Percentiles rank a stretch among this genome's conserved stretches.
phyloP scores from a whole-genome alignment of 176 grass and related monocot species.

The Oryza meridionalis region DNA sequence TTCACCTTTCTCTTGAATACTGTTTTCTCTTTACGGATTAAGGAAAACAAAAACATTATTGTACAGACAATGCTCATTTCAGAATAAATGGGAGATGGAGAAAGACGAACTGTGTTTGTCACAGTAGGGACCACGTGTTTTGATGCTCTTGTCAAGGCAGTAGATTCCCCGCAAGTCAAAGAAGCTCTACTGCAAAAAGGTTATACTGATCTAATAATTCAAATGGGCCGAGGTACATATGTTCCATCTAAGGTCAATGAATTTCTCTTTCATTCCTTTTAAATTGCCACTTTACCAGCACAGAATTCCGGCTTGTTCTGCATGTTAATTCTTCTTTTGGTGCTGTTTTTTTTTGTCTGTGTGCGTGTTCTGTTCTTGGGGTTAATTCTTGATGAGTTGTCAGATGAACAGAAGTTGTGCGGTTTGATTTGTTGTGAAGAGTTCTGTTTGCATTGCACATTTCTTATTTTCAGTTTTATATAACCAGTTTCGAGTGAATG shows the following conservation, averaged over 20 bases:
- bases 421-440: neutral
- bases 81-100: conserved; percentile 19
- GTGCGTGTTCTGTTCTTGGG: neutral
- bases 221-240: conserved; percentile 67
- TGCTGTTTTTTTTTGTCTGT: neutral
- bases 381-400: neutral
- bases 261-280: neutral
- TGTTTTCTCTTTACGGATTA: neutral
- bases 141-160: conserved; percentile 58
- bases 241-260: conserved; percentile 59
- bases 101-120: conserved; percentile 54
- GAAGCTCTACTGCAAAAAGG: conserved; percentile 55
- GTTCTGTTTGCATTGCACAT: neutral
- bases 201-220: conserved; percentile 62
- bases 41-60: neutral
- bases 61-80: neutral
- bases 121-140: conserved; percentile 76
- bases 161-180: conserved; percentile 55
- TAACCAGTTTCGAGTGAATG: neutral
- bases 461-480: neutral
- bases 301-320: neutral
- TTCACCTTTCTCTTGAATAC: neutral
- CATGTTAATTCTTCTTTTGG: neutral
- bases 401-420: neutral
- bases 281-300: neutral